Evolutionary conservation across 1,139 yeast genomes (phyloP), one percentile per base, ranked within the genome.

Genomic region (Suhomyces bokatorum): DNA sequence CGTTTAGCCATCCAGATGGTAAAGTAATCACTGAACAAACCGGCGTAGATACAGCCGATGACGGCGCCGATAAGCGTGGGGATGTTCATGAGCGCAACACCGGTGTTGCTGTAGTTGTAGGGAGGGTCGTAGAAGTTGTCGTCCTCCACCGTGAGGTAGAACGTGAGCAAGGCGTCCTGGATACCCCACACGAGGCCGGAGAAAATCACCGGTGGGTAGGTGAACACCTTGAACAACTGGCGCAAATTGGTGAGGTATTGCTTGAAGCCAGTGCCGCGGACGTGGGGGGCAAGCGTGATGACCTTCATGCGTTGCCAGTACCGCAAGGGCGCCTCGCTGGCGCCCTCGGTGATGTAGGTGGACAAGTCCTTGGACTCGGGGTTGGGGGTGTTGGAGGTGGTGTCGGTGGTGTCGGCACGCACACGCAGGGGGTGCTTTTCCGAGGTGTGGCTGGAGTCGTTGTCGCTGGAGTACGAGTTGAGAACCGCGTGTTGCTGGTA

Each of bases 21-120:
- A 46, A 68, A 66, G 54, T 66, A 62, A 54, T 70, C 75, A 36
- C 70, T 64, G 29, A 67, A 44, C 8, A 66, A 57, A 37, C 75
- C 75, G 6, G 74, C 74, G 45, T 66, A 70, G 28, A 69, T 44
- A 52, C 74, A 69, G 2, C 76, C 75, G 35, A 69, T 62, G 7
- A 67, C 49, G 0, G 73, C 62, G 22, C 76, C 75, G 30, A 70
- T 67, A 30, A 70, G 56, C 28, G 70, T 62, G 1, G 75, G 74
- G 10, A 70, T 50, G 41, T 69, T 67, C 75, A 70, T 69, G 26
- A 67, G 47, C 3, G 74, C 74, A 17, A 70, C 70, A 22, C 59
- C 59, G 1, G 54, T 50, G 45, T 54, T 52, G 10, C 66, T 53
- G 47, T 62, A 69, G 49, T 61, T 65, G 52, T 60, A 70, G 3